phyloP scores from a whole-genome alignment of 352 stramenopile species.

The Phytophthora idaei region DNA sequence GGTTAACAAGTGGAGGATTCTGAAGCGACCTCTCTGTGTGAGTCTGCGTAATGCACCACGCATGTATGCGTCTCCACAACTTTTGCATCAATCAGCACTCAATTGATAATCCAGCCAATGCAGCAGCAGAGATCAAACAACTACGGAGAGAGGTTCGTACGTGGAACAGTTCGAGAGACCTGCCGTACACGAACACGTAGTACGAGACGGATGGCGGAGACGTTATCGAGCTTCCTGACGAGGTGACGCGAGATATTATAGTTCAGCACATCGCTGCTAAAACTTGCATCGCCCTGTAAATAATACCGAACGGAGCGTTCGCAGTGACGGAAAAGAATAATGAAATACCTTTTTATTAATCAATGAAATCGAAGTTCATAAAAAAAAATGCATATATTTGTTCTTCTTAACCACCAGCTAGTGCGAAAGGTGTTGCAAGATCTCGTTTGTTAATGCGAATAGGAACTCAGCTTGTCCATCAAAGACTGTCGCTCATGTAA shows the following conservation, averaged over 20 bases:
- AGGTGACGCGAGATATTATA: background rate
- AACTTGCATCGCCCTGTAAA: background rate
- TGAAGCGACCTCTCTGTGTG: background rate
- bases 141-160: background rate
- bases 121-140: background rate
- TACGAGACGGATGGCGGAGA: background rate
- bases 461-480: too few species aligned
- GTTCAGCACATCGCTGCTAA: background rate
- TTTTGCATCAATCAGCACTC: background rate
- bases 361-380: too few species aligned
- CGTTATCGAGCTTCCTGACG: background rate
- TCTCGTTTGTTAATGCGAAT: too few species aligned
- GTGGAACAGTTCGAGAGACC: background rate
- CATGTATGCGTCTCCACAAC: background rate
- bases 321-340: background rate
- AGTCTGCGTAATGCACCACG: background rate
- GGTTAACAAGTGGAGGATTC: background rate
- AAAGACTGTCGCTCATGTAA: too few species aligned
- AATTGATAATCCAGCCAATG: background rate
- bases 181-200: background rate
- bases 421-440: too few species aligned
- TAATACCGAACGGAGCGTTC: background rate
- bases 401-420: too few species aligned
- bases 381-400: too few species aligned
- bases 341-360: too few species aligned